phyloP scores from a whole-genome alignment of 2,329 filamentous ascomycete genomes.

The Penicillium freii region DNA sequence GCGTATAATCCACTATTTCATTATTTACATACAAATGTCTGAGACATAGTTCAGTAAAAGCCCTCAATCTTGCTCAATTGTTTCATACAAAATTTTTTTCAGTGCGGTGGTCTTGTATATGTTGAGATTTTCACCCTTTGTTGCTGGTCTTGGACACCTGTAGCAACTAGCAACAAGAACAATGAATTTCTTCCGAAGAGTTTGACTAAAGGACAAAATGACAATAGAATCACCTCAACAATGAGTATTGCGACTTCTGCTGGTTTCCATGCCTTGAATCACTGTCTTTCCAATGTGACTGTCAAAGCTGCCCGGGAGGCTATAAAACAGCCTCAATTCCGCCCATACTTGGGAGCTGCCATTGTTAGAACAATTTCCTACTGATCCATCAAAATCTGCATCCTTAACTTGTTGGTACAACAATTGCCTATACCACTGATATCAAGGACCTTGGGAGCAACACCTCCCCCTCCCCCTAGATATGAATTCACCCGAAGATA shows the following conservation, averaged over 20 bases:
- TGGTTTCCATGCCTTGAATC: background rate
- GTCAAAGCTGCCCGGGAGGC: background rate
- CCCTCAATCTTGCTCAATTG: background rate
- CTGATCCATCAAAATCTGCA: too few species aligned
- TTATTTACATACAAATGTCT: background rate
- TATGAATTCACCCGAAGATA: background rate
- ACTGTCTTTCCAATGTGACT: background rate
- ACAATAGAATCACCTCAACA: too few species aligned
- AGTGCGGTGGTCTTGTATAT: background rate
- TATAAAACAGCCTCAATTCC: background rate
- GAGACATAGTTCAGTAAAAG: background rate
- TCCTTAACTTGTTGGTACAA: too few species aligned
- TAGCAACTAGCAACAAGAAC: background rate
- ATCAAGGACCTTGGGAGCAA: background rate
- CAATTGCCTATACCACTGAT: background rate
- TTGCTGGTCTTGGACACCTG: background rate
- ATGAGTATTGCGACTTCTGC: background rate
- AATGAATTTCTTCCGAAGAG: background rate
- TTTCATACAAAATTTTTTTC: background rate
- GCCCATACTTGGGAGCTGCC: background rate
- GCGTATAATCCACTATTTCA: background rate
- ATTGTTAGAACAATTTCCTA: background rate
- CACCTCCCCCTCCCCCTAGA: background rate
- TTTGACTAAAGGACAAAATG: background rate
- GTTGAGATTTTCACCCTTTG: background rate